phyloP scores from a whole-genome alignment of 768 basidiomycete species.

The Tylopilus subfusipes region DNA sequence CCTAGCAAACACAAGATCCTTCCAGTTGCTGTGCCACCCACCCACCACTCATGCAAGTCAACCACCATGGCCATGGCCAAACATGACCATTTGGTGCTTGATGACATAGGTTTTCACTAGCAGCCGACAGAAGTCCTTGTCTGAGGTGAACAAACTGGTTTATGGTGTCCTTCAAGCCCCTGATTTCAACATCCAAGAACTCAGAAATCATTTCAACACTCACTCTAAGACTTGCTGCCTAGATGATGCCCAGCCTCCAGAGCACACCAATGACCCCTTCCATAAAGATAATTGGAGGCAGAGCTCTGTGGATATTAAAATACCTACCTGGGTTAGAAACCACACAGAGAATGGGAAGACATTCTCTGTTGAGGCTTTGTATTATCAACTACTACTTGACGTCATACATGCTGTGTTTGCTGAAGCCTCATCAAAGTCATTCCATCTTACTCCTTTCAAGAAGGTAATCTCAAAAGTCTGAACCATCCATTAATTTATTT shows the following conservation, averaged over 20 bases:
- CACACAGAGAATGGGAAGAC: conserved; percentile 3
- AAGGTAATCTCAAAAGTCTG: background rate
- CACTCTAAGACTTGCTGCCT: background rate
- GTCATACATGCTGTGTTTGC: background rate
- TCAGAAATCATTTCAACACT: background rate
- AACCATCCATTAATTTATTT: background rate
- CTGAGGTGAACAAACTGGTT: background rate
- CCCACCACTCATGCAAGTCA: background rate
- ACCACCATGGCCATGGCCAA: conserved; percentile 14
- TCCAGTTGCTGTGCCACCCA: no score
- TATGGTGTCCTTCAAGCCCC: background rate
- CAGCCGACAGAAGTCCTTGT: background rate
- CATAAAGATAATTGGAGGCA: background rate
- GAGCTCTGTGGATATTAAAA: background rate
- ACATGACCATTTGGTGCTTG: conserved; percentile 9
- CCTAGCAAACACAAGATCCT: background rate
- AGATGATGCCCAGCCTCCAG: background rate
- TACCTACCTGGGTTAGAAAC: background rate
- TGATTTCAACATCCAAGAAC: conserved; percentile 3
- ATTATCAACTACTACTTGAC: conserved; percentile 18
- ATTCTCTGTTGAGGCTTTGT: conserved; percentile 29
- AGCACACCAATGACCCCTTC: background rate
- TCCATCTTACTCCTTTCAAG: conserved; percentile 26
- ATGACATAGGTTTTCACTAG: conserved; percentile 10
- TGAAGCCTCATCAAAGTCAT: conserved; percentile 2